Base-by-base conservation (phyloP, 202 grass and related monocot species). In the Cymbopogon flexuosus region DNA sequence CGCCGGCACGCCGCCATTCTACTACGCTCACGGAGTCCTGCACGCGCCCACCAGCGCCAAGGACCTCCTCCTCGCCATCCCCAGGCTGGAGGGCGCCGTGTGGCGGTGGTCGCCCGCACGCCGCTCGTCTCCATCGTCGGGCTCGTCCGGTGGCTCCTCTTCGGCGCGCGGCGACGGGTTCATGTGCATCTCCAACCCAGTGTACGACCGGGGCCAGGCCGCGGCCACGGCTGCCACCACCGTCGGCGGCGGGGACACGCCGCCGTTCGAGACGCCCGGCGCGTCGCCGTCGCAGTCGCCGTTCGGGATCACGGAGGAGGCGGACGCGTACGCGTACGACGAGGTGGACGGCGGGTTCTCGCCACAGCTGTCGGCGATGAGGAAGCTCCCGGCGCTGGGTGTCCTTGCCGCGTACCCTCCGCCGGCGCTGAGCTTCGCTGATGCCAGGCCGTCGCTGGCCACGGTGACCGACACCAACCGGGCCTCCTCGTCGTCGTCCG, bases 111-210 rank as follows among this genome's bases (percentile, higher is more conserved):
- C 86, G 7, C 83, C 80, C 1, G 68, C 41, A 56, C 84, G 80
- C 57, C 82, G 23, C 79, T 93, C 68, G 4, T 51, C 79, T 9
- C 57, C 75, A 8, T 76, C 83, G 21, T 74, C 47, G 5, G 15
- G 15, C 16, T 23, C 78, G 13, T 59, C 52, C 14, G 19, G 65
- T 35, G 64, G 66, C 52, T n/a, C n/a, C 14, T 47, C 49, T 12
- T 23, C 78, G 13, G 64, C 43, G 18, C 24, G 64, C 35, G 64
- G 66, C 52, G 86, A 90, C 21, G 72, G 80, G 14, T 90, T 93
- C 64, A 33, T 97, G 72, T 88, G 65, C 76, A 93, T 97, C 78
- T 93, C 94, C 31, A 97, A 97, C 85, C 94, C 89, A 13, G 89
- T 97, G 82, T 97, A 89, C 76, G 76, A 93, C 5, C 62, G 65